These are phyloP conservation scores for Nephelium lappaceum DNA, from an alignment of 345 rosid species.

Conservation along the genomic window DNA sequence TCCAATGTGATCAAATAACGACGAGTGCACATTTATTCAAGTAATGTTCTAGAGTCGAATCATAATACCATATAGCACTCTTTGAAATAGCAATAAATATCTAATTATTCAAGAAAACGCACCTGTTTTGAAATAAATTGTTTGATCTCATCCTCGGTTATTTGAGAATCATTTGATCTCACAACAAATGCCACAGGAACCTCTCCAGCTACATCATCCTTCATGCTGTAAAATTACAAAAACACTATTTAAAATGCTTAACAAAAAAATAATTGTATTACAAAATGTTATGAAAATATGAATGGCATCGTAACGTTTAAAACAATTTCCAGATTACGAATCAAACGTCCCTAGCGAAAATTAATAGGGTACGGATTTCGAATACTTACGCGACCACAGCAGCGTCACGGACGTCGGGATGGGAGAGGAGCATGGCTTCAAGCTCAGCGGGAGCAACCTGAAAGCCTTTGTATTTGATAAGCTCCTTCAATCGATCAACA, in stretches of 20 bases:
- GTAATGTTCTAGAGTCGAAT: no score
- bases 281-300: no score
- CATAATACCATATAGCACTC: no score
- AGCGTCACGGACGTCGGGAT: conserved; percentile 55
- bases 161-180: conserved; percentile 45
- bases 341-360: no score
- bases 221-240: conserved; percentile 44
- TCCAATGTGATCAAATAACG: no score
- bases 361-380: no score
- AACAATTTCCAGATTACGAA: no score
- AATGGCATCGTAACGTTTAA: no score
- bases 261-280: background rate
- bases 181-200: conserved; percentile 78
- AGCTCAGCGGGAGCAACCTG: conserved; percentile 89
- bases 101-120: background rate
- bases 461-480: conserved; percentile 74
- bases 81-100: no score
- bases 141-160: conserved; percentile 65
- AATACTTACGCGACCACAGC: conserved; percentile 66
- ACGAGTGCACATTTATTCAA: no score
- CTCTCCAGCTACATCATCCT: conserved; percentile 75
- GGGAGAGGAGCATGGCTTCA: conserved; percentile 59
- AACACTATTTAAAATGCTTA: background rate
- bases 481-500: conserved; percentile 72
- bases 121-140: conserved; percentile 71